Percentiles rank a stretch among this genome's conserved stretches.
phyloP scores from a whole-genome alignment of 768 basidiomycete genomes.

The Lactarius deliciosus region DNA sequence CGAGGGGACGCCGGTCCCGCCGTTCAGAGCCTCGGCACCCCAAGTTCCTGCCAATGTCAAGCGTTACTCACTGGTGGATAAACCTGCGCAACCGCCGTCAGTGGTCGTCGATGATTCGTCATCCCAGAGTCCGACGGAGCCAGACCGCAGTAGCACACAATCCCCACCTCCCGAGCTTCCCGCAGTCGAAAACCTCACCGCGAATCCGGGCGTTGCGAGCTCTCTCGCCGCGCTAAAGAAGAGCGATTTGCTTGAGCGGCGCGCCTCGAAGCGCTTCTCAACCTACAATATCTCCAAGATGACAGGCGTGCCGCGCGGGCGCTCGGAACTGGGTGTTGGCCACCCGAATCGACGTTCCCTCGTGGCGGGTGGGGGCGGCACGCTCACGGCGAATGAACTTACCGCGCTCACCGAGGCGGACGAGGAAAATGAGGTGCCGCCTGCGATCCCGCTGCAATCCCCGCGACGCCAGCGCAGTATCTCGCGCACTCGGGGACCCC shows the following conservation, averaged over 20 bases:
- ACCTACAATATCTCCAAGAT: slow-evolving; percentile 94
- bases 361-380: slow-evolving; percentile 51
- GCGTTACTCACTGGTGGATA: slow-evolving; percentile 78
- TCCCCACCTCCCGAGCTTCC: slow-evolving; percentile 40
- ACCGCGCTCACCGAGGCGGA: slow-evolving; percentile 74
- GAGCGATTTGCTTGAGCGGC: slow-evolving; percentile 80
- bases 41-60: slow-evolving; percentile 67
- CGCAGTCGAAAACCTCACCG: slow-evolving; percentile 50
- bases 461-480: slow-evolving; percentile 31
- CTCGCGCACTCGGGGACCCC: slow-evolving; percentile 30
- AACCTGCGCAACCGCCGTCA: slow-evolving; percentile 52
- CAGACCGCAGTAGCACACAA: slow-evolving; percentile 28
- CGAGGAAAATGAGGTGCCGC: slow-evolving; percentile 46
- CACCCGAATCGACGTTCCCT: slow-evolving; percentile 66
- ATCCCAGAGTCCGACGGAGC: slow-evolving; percentile 25
- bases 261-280: slow-evolving; percentile 95
- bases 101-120: slow-evolving; percentile 55
- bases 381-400: slow-evolving; percentile 68
- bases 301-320: slow-evolving; percentile 59
- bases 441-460: slow-evolving; percentile 26
- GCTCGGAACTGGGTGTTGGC: slow-evolving; percentile 36
- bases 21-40: slow-evolving; percentile 34
- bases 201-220: slow-evolving; percentile 50
- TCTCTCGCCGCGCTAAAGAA: slow-evolving; percentile 88
- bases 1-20: slow-evolving; percentile 33